phyloP scores from a whole-genome alignment of 441 rosid species.

The Daphne laureola region DNA sequence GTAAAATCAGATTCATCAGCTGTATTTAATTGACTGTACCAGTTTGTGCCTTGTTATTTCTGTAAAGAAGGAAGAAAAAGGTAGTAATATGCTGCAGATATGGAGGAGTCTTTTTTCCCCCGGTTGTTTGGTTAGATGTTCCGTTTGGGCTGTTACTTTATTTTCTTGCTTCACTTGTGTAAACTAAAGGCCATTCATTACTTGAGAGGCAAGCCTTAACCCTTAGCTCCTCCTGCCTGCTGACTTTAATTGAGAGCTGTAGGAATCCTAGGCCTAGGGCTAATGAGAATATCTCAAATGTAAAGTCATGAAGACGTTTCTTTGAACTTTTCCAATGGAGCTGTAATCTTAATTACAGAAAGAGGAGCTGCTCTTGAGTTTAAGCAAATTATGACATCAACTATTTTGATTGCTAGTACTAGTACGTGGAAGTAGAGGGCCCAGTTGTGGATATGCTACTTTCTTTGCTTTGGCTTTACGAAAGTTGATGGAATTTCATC shows the following conservation, averaged over 20 bases:
- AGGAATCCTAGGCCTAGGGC: conserved; percentile 20
- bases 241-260: conserved; percentile 22
- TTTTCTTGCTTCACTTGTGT: background rate
- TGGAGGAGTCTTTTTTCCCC: too few species aligned
- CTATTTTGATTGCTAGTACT: background rate
- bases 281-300: conserved; percentile 9
- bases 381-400: too few species aligned
- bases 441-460: conserved; percentile 8
- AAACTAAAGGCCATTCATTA: background rate
- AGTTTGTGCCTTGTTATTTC: conserved; percentile 18
- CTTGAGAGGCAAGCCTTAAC: conserved; percentile 9
- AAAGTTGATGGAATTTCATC: conserved; percentile 5
- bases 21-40: conserved; percentile 31
- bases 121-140: conserved; percentile 1
- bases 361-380: background rate
- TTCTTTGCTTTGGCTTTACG: conserved; percentile 13
- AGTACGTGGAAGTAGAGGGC: conserved; percentile 8
- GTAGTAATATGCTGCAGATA: background rate
- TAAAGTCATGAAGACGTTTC: conserved; percentile 6
- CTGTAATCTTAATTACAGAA: background rate
- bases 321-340: conserved; percentile 9
- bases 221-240: conserved; percentile 17
- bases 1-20: conserved; percentile 12
- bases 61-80: conserved; percentile 12
- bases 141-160: background rate